phyloP scores from a whole-genome alignment of 345 rosid genomes.

The Hibiscus tridactylites region DNA sequence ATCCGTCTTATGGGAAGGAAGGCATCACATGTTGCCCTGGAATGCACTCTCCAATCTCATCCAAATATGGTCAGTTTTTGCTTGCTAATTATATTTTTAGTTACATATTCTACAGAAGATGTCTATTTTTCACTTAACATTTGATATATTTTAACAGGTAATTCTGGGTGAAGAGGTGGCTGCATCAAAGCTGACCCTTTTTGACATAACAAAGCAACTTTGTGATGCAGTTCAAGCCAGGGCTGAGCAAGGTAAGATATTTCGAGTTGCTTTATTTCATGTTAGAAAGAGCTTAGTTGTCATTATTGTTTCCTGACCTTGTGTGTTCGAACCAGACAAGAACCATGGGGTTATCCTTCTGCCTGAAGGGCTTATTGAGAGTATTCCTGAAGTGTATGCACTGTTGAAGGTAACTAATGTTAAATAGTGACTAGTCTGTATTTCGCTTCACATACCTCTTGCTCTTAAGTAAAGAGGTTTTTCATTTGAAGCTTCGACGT shows the following conservation, averaged over 20 bases:
- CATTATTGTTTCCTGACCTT: constrained; percentile 16
- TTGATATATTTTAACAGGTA: constrained; percentile 40
- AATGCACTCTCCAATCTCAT: constrained; percentile 96
- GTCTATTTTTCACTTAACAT: constrained; percentile 6
- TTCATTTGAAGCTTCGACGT: constrained; percentile 2
- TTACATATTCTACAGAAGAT: constrained; percentile 27
- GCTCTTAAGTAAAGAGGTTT: constrained; percentile 33
- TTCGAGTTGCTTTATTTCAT: constrained; percentile 4
- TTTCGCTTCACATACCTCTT: constrained; percentile 79
- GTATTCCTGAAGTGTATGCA: constrained; percentile 94
- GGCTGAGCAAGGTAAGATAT: constrained; percentile 59
- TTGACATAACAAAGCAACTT: constrained; percentile 77
- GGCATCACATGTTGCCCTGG: constrained; percentile 95
- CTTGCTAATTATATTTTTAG: not conserved
- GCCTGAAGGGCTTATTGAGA: constrained; percentile 97
- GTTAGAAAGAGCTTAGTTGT: not conserved
- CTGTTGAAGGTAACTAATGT: constrained; percentile 88
- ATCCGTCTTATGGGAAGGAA: constrained; percentile 97
- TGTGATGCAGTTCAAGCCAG: constrained; percentile 98
- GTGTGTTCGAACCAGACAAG: constrained; percentile 47
- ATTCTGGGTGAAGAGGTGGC: constrained; percentile 97
- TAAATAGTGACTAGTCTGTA: constrained; percentile 39
- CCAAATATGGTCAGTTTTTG: constrained; percentile 75
- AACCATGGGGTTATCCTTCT: constrained; percentile 89
- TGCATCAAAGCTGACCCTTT: constrained; percentile 93